Evolutionary conservation across 1,284 basidiomycete species (phyloP), one percentile per base, ranked within the genome.

Genomic region (Naganishia sp.): DNA sequence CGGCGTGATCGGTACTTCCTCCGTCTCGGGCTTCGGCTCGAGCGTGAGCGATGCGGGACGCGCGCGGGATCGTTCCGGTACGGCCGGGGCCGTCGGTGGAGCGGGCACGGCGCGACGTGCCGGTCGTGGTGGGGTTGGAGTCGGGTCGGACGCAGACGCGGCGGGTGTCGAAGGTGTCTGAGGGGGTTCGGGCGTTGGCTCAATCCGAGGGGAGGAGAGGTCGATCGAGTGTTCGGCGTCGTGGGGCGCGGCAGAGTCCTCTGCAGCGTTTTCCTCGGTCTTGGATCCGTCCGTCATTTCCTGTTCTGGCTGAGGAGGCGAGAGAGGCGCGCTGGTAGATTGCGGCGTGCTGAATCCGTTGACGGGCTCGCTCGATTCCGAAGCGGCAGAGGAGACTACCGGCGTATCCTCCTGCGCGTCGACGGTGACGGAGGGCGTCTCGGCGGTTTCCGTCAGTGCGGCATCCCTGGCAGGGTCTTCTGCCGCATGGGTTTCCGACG

Each of bases 241-340:
- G 67, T 59, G 1, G 53, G 44, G 16, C 28, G 48, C 86, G 77
- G 52, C 85, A 0, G 21, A 78, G 0, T 86, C 86, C 21, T 87
- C 71, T 3, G 31, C 18, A 6, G 36, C 10, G 9, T 2, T 9
- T 13, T 7, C 36, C 36, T 39, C 36, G 36, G 49, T n/a, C 33
- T 50, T 39, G 21, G 25, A 48, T 9, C 49, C n/a, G 7, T 52
- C 46, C 5, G 28, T 45, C 43, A 28, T 46, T 9, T 28, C 42
- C 15, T 52, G 48, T 42, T 42, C 59, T 11, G 59, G 59, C 36
- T 39, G 36, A 13, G 36, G 2, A 39, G 36, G 36, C 1, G 59
- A 61, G 1, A 61, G 39, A 9, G 59, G 48, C 28, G 59, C 59
- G 33, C 48, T 61, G n/a, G 59, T 42, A n/a, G 59, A 42, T 52